Percentiles rank a stretch among this genome's conserved stretches.
These are phyloP conservation scores for Borovskyia barvae DNA, from an alignment of 208 protist species.

Conservation along the genomic window DNA sequence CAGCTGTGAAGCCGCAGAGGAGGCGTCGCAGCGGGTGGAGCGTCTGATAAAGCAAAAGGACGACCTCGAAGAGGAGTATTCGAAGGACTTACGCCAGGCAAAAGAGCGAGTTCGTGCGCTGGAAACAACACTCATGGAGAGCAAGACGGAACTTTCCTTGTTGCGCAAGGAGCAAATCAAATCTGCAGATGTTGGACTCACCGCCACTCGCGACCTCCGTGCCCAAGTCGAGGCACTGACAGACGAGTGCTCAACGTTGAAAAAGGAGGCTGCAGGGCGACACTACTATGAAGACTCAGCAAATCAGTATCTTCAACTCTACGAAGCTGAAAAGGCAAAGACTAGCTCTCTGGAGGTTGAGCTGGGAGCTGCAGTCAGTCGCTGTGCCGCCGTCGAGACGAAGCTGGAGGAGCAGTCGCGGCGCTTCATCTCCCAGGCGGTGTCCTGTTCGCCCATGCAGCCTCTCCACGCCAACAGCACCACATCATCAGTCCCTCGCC, in stretches of 20 bases:
- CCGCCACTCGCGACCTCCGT: constrained; percentile 41
- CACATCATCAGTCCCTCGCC: constrained; percentile 11
- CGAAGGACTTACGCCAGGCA: constrained; percentile 46
- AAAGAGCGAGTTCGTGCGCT: constrained; percentile 58
- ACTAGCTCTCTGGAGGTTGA: constrained; percentile 58
- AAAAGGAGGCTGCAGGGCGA: constrained; percentile 22
- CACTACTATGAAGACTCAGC: constrained; percentile 36
- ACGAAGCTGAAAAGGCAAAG: constrained; percentile 42
- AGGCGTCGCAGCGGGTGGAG: constrained; percentile 50
- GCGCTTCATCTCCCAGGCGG: constrained; percentile 37
- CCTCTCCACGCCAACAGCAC: constrained; percentile 20
- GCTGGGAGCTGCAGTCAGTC: constrained; percentile 50
- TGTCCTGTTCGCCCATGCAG: constrained; percentile 29
- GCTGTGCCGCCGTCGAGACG: constrained; percentile 64
- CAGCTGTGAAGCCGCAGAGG: constrained; percentile 32
- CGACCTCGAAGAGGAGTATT: constrained; percentile 54
- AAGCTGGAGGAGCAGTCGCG: constrained; percentile 68
- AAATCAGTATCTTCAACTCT: constrained; percentile 41
- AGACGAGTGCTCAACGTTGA: constrained; percentile 40
- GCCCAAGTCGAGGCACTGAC: constrained; percentile 36
- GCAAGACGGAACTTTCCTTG: constrained; percentile 40
- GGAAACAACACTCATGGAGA: constrained; percentile 50
- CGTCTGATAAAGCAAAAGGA: constrained; percentile 60
- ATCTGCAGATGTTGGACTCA: constrained; percentile 36
- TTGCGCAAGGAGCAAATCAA: constrained; percentile 49